A percentile compares a stretch with the other conserved stretches of the same genome.
Conservation (phyloP, 306 rosid species). For the Amphicarpaea edgeworthii region DNA sequence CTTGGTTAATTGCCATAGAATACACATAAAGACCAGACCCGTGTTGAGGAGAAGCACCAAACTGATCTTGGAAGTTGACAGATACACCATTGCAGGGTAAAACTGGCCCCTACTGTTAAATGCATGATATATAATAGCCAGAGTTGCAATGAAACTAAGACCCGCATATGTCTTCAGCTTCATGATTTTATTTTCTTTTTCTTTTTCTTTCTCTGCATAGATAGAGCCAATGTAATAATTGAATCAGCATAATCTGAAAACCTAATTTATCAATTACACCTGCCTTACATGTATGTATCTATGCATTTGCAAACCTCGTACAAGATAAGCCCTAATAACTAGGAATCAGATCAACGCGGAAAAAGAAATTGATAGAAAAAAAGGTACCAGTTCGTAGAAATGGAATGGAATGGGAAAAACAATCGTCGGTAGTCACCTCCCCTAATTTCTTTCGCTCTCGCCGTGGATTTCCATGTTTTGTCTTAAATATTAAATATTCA, state of each 20-base stretch:
- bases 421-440: constrained; percentile 12
- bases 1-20: constrained; percentile 87
- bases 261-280: constrained; percentile 11
- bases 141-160: constrained; percentile 83
- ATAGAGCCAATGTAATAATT: constrained; percentile 36
- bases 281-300: background rate
- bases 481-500: background rate
- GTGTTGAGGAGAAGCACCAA: constrained; percentile 94
- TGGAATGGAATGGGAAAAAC: constrained; percentile 20
- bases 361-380: background rate
- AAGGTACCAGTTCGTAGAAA: constrained; percentile 19
- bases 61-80: constrained; percentile 96
- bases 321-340: constrained; percentile 46
- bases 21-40: constrained; percentile 92
- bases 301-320: background rate
- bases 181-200: no score
- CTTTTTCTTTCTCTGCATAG: constrained; percentile 46
- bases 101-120: constrained; percentile 96
- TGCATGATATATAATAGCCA: constrained; percentile 89
- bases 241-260: constrained; percentile 44
- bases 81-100: constrained; percentile 95
- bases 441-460: constrained; percentile 21
- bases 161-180: constrained; percentile 91
- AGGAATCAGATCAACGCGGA: constrained; percentile 30
- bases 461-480: constrained; percentile 6